Percentiles rank a stretch among this genome's conserved stretches.
Conservation (phyloP, 495 filamentous ascomycete genomes). For the Trichoderma asperelloides region DNA sequence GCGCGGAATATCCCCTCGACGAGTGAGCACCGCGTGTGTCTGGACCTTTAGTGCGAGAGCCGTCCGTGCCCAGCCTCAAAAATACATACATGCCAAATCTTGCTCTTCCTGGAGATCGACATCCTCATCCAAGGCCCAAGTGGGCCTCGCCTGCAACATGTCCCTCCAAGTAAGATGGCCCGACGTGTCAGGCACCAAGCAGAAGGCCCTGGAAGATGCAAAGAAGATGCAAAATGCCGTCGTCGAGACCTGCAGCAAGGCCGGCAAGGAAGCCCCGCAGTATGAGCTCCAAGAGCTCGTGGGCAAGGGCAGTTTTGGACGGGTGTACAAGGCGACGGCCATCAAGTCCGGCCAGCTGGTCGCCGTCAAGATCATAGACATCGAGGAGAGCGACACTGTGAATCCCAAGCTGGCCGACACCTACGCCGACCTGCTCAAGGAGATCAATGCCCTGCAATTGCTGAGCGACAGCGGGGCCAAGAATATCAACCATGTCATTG, state of each 20-base stretch:
- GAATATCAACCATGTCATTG: conserved; percentile 86
- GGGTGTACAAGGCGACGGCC: conserved; percentile 76
- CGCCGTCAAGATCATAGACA: conserved; percentile 91
- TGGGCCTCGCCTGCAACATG: conserved; percentile 21
- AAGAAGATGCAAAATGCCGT: conserved; percentile 43
- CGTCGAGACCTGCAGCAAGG: conserved; percentile 37
- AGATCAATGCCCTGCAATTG: conserved; percentile 77
- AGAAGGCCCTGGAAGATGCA: conserved; percentile 47
- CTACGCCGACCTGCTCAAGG: conserved; percentile 77
- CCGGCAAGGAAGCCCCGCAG: conserved; percentile 36
- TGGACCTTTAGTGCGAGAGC: neutral
- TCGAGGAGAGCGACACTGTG: conserved; percentile 74
- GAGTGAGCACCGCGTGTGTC: neutral
- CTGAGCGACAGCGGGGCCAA: conserved; percentile 75
- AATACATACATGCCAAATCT: neutral
- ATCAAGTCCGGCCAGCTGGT: conserved; percentile 55
- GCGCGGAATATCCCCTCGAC: neutral
- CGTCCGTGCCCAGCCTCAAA: neutral
- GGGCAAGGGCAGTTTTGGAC: conserved; percentile 90
- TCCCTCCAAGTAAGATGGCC: conserved; percentile 32
- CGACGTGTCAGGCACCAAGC: conserved; percentile 29
- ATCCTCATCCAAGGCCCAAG: neutral
- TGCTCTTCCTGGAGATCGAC: neutral
- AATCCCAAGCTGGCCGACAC: conserved; percentile 69
- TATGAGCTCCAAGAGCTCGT: conserved; percentile 86